These are phyloP conservation scores for Musa balbisiana DNA, from an alignment of 202 grass and related monocot genomes.

Conservation along the genomic window DNA sequence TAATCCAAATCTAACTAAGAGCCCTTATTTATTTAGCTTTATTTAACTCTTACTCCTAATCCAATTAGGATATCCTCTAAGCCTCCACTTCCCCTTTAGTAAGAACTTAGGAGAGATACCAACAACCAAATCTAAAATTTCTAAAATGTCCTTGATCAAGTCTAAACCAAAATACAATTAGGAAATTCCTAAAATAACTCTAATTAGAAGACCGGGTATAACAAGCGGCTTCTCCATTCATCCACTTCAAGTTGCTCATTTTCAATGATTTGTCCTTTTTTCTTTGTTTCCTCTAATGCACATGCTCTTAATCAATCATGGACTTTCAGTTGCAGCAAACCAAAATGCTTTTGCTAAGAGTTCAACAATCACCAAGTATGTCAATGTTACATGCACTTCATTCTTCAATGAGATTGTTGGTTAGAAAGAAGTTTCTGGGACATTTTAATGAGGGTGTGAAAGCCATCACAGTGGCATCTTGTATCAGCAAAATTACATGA, in stretches of 20 bases:
- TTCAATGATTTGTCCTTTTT: no score
- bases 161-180: no score
- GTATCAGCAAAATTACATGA: constrained; percentile 63
- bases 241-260: neutral
- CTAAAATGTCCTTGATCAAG: no score
- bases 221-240: neutral
- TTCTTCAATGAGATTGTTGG: constrained; percentile 41
- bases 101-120: no score
- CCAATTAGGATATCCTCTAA: no score
- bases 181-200: no score
- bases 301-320: neutral
- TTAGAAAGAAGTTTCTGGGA: constrained; percentile 35
- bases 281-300: neutral
- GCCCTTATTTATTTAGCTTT: no score
- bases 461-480: constrained; percentile 43
- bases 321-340: constrained; percentile 30
- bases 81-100: no score
- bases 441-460: constrained; percentile 39
- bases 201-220: no score
- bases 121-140: no score
- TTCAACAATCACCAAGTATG: constrained; percentile 44
- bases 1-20: no score
- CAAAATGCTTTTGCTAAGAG: constrained; percentile 39
- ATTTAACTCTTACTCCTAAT: no score
- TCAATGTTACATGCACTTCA: constrained; percentile 32